Conservation (phyloP, 352 stramenopile genomes). For the Globisporangium carolinianum region DNA sequence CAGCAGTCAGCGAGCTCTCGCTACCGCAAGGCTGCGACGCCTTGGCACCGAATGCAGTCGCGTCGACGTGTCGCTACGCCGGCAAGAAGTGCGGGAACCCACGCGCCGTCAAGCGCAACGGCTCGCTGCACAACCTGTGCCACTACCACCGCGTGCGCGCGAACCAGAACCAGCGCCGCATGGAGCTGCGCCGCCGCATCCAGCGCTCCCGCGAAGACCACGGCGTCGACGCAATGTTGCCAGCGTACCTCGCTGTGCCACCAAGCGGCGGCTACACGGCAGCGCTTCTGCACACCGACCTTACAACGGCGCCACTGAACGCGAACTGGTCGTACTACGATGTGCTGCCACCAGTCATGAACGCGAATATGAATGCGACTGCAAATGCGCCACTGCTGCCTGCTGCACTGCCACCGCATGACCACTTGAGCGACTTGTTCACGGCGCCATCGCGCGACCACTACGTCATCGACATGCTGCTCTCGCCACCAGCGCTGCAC, state of each 20-base stretch:
- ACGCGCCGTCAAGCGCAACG: slow-evolving; percentile 10
- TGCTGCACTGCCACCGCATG: neutral
- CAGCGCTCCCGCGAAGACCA: slow-evolving; percentile 2
- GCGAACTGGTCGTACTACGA: slow-evolving; percentile 1
- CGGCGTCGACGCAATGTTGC: neutral
- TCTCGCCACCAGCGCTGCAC: no score
- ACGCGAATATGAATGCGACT: no score
- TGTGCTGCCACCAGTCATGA: neutral
- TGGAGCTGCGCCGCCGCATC: slow-evolving; percentile 9
- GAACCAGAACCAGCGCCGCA: slow-evolving; percentile 13
- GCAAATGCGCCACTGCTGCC: neutral
- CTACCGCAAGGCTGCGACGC: no score
- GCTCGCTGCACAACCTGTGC: slow-evolving; percentile 12
- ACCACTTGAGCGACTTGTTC: slow-evolving; percentile 4
- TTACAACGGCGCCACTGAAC: neutral
- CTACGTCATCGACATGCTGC: slow-evolving; percentile 3
- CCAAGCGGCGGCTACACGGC: neutral
- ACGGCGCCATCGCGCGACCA: neutral
- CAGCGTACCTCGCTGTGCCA: neutral
- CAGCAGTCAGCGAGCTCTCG: no score
- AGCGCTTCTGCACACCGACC: neutral
- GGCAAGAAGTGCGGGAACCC: slow-evolving; percentile 8
- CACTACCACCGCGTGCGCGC: slow-evolving; percentile 8
- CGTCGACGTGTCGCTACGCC: slow-evolving; percentile 9
- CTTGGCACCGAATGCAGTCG: no score